Percentiles rank a stretch among this genome's conserved stretches.
Conservation (phyloP, 2,329 filamentous ascomycete species). For the Corynespora cassiicola region DNA sequence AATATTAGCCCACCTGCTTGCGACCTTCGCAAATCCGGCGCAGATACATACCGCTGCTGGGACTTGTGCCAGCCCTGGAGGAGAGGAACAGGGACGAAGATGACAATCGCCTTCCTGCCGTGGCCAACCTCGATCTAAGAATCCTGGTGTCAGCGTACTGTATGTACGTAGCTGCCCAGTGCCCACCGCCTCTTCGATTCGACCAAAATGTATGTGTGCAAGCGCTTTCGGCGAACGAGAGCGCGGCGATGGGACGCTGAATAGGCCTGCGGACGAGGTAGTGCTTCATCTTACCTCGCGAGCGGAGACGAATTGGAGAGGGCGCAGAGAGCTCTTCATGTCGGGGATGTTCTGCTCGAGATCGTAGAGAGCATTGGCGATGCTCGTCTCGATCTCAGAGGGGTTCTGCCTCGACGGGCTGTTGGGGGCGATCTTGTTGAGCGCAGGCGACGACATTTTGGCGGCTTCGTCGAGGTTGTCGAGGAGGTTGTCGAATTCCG, state of each 20-base stretch:
- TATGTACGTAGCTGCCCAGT: slow-evolving; percentile 63
- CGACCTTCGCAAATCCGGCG: neutral
- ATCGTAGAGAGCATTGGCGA: slow-evolving; percentile 78
- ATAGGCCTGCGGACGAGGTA: slow-evolving; percentile 22
- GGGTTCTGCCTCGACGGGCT: slow-evolving; percentile 95
- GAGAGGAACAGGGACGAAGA: slow-evolving; percentile 99
- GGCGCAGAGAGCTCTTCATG: slow-evolving; percentile 93
- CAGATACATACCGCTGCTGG: slow-evolving; percentile 91
- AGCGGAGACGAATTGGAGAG: slow-evolving; percentile 98
- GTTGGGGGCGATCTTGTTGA: slow-evolving; percentile 99
- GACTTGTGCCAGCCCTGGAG: slow-evolving; percentile 99
- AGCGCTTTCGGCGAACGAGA: slow-evolving; percentile 30
- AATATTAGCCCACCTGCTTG: slow-evolving; percentile 10
- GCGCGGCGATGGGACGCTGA: slow-evolving; percentile 27
- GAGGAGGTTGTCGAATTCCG: slow-evolving; percentile 23
- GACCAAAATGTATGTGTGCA: slow-evolving; percentile 32
- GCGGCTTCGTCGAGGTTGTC: slow-evolving; percentile 46
- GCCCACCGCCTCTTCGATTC: slow-evolving; percentile 61
- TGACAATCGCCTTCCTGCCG: slow-evolving; percentile 99
- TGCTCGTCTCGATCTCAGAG: slow-evolving; percentile 95
- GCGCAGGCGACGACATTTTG: slow-evolving; percentile 71
- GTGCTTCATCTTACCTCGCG: slow-evolving; percentile 85
- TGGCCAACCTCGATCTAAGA: slow-evolving; percentile 98
- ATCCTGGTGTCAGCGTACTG: slow-evolving; percentile 62
- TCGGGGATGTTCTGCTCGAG: slow-evolving; percentile 99